Evolutionary conservation across 305 asterid genomes (phyloP), one percentile per base, ranked within the genome.

Genomic region (Coffea humblotiana): DNA sequence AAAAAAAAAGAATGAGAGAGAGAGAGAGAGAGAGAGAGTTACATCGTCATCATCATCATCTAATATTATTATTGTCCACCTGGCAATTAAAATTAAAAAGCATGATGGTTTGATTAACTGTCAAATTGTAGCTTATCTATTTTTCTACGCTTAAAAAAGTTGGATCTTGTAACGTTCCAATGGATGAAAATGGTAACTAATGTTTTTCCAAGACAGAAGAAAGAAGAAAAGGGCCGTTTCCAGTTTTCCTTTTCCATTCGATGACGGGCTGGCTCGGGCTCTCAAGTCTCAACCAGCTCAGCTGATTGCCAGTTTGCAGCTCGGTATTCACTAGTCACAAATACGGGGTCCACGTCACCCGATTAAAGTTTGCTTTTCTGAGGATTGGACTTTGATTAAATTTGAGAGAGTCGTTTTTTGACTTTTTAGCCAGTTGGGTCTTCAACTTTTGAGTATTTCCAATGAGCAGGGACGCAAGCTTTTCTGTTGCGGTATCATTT

Each of bases 251-350:
- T 48, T 35, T 19, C 35, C 78, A 63, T 56, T 35, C 49, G 74
- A 79, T 47, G 78, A 79, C 74, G 72, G 78, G 37, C 27, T 11
- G 76, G 5, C 60, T 61, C 15, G 56, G 78, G 49, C 52, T 56
- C 52, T 40, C 37, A 27, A 21, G 40, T 56, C 52, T 40, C 37
- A 27, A 32, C 78, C 82, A 79, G 78, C 74, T 79, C 63, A 72
- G 72, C 27, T 63, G 21, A 12, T 32, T 32, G n/a, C 75, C 69
- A 58, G 32, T 35, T 21, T 65, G 65, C 35, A 3, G 56, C 8
- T 40, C 43, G 0, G 5, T 40, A 40, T 5, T 40, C 37, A 56
- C 37, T 18, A n/a, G 3, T 43, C 25, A 18, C 67, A 35, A 29
- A 27, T 35, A 27, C n/a, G 74, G 2, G 69, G 69, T 52, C 81